These are phyloP conservation scores for Prunus fruticosa DNA, from an alignment of 306 rosid genomes.

Conservation along the genomic window DNA sequence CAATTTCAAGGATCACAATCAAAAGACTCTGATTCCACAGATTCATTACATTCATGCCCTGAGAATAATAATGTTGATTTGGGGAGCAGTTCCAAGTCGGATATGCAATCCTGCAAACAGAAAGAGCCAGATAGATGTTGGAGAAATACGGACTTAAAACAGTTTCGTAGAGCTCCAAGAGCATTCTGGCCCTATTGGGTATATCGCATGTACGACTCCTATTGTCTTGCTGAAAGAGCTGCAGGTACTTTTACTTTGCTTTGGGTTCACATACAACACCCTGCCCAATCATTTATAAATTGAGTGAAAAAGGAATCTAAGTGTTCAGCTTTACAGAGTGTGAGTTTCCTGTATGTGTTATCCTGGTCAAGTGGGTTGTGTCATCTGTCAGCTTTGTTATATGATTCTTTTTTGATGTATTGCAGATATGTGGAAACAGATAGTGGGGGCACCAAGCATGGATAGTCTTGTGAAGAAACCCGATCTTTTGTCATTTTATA, in stretches of 20 bases:
- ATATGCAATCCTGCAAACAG: slow-evolving; percentile 39
- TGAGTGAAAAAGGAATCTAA: not conserved
- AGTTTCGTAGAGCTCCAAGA: slow-evolving; percentile 50
- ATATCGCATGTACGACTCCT: slow-evolving; percentile 84
- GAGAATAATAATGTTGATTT: slow-evolving; percentile 42
- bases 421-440: slow-evolving; percentile 91
- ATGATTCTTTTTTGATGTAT: not conserved
- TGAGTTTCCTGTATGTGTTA: not conserved
- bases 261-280: slow-evolving; percentile 10
- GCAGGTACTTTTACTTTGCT: slow-evolving; percentile 60
- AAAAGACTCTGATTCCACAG: slow-evolving; percentile 41
- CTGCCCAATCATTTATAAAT: not conserved
- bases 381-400: not conserved
- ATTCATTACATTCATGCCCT: slow-evolving; percentile 34
- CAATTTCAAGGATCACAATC: slow-evolving; percentile 34
- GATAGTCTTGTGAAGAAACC: slow-evolving; percentile 82
- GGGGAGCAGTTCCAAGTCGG: slow-evolving; percentile 48
- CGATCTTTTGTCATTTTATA: slow-evolving; percentile 70
- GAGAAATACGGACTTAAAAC: slow-evolving; percentile 29
- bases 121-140: slow-evolving; percentile 29
- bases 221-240: slow-evolving; percentile 77
- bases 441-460: slow-evolving; percentile 75
- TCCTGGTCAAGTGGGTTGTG: not conserved
- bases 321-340: not conserved
- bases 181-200: slow-evolving; percentile 90